A percentile compares a stretch with the other conserved stretches of the same genome.
phyloP scores from a whole-genome alignment of 129 eudicot species.

The Artemisia tridentata region DNA sequence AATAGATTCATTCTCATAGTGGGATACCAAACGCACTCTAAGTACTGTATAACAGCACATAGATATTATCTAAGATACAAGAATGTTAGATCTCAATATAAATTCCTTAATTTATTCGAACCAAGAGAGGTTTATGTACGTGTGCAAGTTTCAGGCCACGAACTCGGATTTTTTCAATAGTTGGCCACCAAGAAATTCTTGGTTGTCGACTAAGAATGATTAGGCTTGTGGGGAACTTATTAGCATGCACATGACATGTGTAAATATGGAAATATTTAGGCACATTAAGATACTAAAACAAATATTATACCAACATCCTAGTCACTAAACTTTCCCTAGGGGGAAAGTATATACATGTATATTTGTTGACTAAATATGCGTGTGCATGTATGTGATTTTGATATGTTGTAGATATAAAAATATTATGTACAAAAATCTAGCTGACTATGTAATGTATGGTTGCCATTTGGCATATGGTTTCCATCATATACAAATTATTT shows the following conservation, averaged over 20 bases:
- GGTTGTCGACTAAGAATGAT: constrained; percentile 24
- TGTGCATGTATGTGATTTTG: not conserved
- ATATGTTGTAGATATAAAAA: not conserved
- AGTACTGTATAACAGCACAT: too few relatives aligned
- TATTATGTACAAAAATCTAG: not conserved
- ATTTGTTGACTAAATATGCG: constrained; percentile 6
- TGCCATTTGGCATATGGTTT: not conserved
- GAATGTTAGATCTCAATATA: not conserved
- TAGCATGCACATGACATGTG: constrained; percentile 25
- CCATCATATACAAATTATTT: too few relatives aligned
- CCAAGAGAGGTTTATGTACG: not conserved
- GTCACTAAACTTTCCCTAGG: constrained; percentile 37
- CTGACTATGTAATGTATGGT: not conserved
- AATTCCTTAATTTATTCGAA: not conserved
- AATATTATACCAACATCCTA: constrained; percentile 15
- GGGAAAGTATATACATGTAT: constrained; percentile 29
- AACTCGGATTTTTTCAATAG: constrained; percentile 12
- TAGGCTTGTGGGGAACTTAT: constrained; percentile 34
- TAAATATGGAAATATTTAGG: constrained; percentile 26
- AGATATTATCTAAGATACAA: not conserved
- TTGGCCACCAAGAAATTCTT: constrained; percentile 27
- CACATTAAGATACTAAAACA: constrained; percentile 19
- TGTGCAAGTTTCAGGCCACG: constrained; percentile 14
- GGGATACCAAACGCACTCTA: too few relatives aligned
- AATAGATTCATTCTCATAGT: too few relatives aligned